A percentile compares a stretch with the other conserved stretches of the same genome.
These are phyloP conservation scores for Physcomitrium patens DNA, from an alignment of 225 moss, liverwort and hornwort species.

Conservation along the genomic window DNA sequence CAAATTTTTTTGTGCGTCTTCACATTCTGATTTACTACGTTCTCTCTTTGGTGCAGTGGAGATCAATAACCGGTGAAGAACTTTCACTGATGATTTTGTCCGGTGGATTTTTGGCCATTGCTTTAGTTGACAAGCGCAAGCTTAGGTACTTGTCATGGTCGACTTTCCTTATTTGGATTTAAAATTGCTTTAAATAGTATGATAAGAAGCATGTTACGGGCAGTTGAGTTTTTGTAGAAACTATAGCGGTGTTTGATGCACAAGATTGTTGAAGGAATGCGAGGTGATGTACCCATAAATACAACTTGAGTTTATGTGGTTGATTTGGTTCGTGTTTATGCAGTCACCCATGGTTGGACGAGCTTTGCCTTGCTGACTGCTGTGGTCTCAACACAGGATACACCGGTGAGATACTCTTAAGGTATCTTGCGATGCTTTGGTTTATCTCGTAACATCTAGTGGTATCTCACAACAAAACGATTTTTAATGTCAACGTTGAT, in stretches of 20 bases:
- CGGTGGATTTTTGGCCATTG: conserved; percentile 93
- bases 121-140: conserved; percentile 98
- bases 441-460: not conserved
- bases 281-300: not conserved
- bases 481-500: conserved; percentile 16
- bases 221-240: not conserved
- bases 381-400: conserved; percentile 88
- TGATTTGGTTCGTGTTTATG: conserved; percentile 34
- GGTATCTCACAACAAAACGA: conserved; percentile 15
- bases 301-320: not conserved
- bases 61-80: conserved; percentile 94
- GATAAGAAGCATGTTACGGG: conserved; percentile 9
- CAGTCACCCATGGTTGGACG: conserved; percentile 97
- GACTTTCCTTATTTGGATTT: conserved; percentile 2
- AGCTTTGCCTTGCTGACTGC: conserved; percentile 87
- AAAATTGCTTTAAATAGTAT: not conserved
- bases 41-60: conserved; percentile 60
- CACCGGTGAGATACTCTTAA: conserved; percentile 61
- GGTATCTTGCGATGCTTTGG: conserved; percentile 9
- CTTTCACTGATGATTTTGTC: conserved; percentile 91
- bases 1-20: conserved; percentile 1
- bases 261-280: not conserved
- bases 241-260: conserved; percentile 23
- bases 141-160: conserved; percentile 63
- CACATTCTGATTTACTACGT: not conserved